Evolutionary conservation across 2,329 filamentous ascomycete species (phyloP).

Genomic region (Tolypocladium ophioglossoides): DNA sequence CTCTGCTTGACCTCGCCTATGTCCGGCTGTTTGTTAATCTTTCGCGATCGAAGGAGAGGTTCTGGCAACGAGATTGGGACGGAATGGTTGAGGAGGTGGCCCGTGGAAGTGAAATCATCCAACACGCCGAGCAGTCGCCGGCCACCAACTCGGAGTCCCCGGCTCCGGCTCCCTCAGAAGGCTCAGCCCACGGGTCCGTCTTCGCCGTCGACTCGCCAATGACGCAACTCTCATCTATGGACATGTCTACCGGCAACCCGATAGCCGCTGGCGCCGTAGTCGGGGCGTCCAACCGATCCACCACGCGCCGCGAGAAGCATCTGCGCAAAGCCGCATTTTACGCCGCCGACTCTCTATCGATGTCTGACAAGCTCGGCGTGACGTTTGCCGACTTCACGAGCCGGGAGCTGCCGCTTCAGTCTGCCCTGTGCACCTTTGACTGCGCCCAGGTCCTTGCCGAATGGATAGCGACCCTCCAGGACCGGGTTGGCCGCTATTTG

Average conservation of each 20-base stretch:
- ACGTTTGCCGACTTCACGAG: constrained; percentile 78
- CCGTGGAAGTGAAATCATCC: constrained; percentile 62
- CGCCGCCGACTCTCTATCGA: constrained; percentile 80
- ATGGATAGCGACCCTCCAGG: constrained; percentile 88
- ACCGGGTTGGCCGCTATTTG: constrained; percentile 81
- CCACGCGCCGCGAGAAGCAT: constrained; percentile 71
- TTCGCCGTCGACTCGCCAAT: constrained; percentile 42
- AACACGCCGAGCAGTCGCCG: constrained; percentile 57
- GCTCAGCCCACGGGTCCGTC: constrained; percentile 32
- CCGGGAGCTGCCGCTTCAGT: constrained; percentile 79
- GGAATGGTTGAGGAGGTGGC: constrained; percentile 82
- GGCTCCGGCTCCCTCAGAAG: constrained; percentile 28
- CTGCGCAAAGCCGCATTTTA: constrained; percentile 92
- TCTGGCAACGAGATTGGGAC: constrained; percentile 91
- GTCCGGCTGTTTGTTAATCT: constrained; percentile 88
- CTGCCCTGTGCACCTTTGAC: constrained; percentile 85
- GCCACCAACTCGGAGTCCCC: constrained; percentile 33
- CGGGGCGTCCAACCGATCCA: constrained; percentile 27
- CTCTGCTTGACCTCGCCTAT: constrained; percentile 82
- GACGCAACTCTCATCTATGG: constrained; percentile 37
- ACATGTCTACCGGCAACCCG: constrained; percentile 20
- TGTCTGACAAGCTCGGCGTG: constrained; percentile 77
- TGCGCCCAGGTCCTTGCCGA: constrained; percentile 90
- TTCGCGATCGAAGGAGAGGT: constrained; percentile 82
- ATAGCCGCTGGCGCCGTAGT: constrained; percentile 2